Base-by-base conservation (phyloP, 2,329 filamentous ascomycete genomes). In the Claviceps citrina region DNA sequence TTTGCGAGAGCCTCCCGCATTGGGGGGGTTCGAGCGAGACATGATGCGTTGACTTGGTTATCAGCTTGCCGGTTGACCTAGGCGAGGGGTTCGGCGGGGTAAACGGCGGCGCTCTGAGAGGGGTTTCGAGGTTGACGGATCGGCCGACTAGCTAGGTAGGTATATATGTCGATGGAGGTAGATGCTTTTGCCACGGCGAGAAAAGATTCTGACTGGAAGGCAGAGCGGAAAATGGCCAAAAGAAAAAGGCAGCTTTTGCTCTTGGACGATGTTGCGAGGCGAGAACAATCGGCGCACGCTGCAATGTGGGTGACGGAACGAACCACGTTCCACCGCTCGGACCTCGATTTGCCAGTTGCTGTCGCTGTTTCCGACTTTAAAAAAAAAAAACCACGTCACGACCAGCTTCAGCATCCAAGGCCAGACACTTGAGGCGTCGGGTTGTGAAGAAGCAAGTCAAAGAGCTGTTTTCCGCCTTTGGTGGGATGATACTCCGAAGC, bases 1-100 rank as follows among this genome's bases (percentile, higher is more conserved):
- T 75, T 96, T 98, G 60, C 91, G 76, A 53, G 78, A 80, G 53
- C 73, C 73, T 54, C 70, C 64, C 43, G 69, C 71, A 59, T 67
- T 76, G 53, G 67, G 72, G 49, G 70, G 60, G 54, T 67, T 64
- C 43, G 71, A 55, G 54, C 71, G 72, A 56, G 72, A 76, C 72
- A 76, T 75, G 54, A 44, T 57, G 46, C 20, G 15, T 19, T 38
- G 30, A 31, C n/a, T 20, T n/a, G 30, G 33, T 18, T n/a, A 30
- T n/a, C n/a, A n/a, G n/a, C n/a, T 24, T n/a, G 37, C 26, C n/a
- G n/a, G n/a, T 27, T 37, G 20, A 34, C 20, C 22, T 16, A 20
- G 22, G 7, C 22, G 18, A 34, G n/a, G 34, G 12, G 20, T 35
- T 25, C 36, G 38, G 38, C 30, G 33, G 35, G 38, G 40, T 42